Conservation (phyloP, 169 alveolate genomes). For the Cryptosporidium canis region DNA sequence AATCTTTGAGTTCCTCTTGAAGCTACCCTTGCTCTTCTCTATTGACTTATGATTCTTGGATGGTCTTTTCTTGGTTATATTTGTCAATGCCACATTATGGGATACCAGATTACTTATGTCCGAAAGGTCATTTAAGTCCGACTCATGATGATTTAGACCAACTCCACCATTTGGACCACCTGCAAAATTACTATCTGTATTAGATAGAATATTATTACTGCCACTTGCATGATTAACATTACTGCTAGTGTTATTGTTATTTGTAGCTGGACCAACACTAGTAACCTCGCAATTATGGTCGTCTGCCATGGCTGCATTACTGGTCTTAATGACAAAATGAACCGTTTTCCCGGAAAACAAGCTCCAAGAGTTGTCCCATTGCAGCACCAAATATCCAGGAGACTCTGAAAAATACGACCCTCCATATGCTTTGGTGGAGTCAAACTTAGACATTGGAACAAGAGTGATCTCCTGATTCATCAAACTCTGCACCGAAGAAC, state of each 20-base stretch:
- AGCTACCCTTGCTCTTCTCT: background rate
- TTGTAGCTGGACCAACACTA: background rate
- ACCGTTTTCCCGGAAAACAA: constrained; percentile 68
- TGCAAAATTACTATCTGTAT: too few species aligned
- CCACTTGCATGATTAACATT: background rate
- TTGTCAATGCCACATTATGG: constrained; percentile 43
- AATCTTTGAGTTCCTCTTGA: background rate
- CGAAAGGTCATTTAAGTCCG: background rate
- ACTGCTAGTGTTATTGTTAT: background rate
- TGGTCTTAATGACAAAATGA: constrained; percentile 63
- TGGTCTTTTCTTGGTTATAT: constrained; percentile 24
- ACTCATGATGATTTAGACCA: background rate
- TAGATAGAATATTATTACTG: background rate
- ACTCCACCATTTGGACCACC: background rate
- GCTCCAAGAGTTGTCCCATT: constrained; percentile 73
- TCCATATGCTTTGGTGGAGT: constrained; percentile 67
- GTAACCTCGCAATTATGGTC: background rate
- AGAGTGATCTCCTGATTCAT: constrained; percentile 36
- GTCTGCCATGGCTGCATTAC: background rate
- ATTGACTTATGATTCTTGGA: constrained; percentile 29
- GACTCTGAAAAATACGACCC: constrained; percentile 49
- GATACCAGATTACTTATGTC: constrained; percentile 43
- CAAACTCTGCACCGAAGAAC: background rate
- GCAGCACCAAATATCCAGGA: constrained; percentile 57
- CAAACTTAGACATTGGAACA: constrained; percentile 44